Percentiles rank a stretch among this genome's conserved stretches.
Conservation (phyloP, 2,329 filamentous ascomycete species). For the Phyllosticta citribraziliensis region DNA sequence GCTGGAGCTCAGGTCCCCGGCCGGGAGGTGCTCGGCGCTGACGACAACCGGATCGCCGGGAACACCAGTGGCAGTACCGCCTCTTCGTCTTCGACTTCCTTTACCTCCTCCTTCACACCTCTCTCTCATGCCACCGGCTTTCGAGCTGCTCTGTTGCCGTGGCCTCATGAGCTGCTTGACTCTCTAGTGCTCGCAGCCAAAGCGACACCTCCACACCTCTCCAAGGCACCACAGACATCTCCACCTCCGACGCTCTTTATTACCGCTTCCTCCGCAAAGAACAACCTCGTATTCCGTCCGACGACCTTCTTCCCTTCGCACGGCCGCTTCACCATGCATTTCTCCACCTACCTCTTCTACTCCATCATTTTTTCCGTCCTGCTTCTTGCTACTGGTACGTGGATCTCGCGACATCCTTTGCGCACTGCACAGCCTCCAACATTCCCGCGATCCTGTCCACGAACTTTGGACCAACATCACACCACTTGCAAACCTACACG, state of each 20-base stretch:
- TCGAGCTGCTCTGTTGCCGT: neutral
- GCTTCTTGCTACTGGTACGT: conserved; percentile 57
- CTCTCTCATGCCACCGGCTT: neutral
- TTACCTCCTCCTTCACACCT: neutral
- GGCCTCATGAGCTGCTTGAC: neutral
- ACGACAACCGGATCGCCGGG: conserved; percentile 5
- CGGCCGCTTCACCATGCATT: conserved; percentile 46
- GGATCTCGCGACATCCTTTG: conserved; percentile 5
- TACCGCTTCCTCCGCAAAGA: conserved; percentile 8
- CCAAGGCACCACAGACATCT: conserved; percentile 7
- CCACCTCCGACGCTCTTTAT: conserved; percentile 10
- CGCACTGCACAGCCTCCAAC: neutral
- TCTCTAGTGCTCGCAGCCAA: neutral
- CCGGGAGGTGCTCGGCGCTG: conserved; percentile 1
- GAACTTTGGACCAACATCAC: neutral
- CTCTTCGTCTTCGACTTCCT: neutral
- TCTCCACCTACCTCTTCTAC: conserved; percentile 60
- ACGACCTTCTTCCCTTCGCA: conserved; percentile 1
- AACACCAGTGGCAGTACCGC: neutral
- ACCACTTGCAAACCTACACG: neutral
- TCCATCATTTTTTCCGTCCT: conserved; percentile 63
- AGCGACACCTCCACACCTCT: neutral
- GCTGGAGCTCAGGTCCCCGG: neutral
- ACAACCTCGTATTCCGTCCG: neutral
- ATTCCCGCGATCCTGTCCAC: neutral